These are phyloP conservation scores for Extremus antarcticus DNA, from an alignment of 495 filamentous ascomycete genomes.

Conservation along the genomic window DNA sequence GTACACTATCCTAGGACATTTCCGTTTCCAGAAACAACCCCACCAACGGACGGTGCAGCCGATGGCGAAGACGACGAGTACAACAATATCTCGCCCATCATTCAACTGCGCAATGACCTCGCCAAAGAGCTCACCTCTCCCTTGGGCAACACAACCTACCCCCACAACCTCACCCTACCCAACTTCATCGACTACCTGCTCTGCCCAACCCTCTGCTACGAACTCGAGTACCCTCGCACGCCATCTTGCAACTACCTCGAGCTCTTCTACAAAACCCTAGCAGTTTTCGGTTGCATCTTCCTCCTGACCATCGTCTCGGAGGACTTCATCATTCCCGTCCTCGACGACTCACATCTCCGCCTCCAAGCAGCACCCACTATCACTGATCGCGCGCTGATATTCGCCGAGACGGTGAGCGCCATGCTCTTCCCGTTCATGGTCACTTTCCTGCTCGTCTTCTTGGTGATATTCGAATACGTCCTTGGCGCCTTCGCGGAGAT, in stretches of 20 bases:
- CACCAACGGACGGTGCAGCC: conserved; percentile 24
- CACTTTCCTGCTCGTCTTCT: conserved; percentile 34
- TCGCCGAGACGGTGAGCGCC: conserved; percentile 86
- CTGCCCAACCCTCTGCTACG: conserved; percentile 94
- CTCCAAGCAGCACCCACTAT: conserved; percentile 48
- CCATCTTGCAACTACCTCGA: conserved; percentile 64
- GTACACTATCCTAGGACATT: conserved; percentile 63
- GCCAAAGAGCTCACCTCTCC: conserved; percentile 85
- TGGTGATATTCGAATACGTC: conserved; percentile 61
- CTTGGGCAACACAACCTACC: conserved; percentile 80
- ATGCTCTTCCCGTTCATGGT: conserved; percentile 97
- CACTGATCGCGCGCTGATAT: conserved; percentile 61
- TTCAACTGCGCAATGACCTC: conserved; percentile 69
- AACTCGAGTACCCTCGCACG: conserved; percentile 88
- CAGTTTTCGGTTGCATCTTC: conserved; percentile 94
- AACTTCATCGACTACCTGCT: conserved; percentile 85
- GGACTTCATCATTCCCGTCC: conserved; percentile 88
- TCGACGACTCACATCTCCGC: conserved; percentile 60
- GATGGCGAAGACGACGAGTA: conserved; percentile 29
- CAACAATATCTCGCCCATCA: conserved; percentile 8
- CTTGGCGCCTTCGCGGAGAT: conserved; percentile 92
- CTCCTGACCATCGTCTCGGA: conserved; percentile 82
- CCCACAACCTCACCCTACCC: conserved; percentile 64
- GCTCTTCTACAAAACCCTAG: conserved; percentile 72
- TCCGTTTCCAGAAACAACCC: conserved; percentile 22